These are phyloP conservation scores for Alternaria novae-zelandiae DNA, from an alignment of 2,329 filamentous ascomycete genomes.

Conservation along the genomic window DNA sequence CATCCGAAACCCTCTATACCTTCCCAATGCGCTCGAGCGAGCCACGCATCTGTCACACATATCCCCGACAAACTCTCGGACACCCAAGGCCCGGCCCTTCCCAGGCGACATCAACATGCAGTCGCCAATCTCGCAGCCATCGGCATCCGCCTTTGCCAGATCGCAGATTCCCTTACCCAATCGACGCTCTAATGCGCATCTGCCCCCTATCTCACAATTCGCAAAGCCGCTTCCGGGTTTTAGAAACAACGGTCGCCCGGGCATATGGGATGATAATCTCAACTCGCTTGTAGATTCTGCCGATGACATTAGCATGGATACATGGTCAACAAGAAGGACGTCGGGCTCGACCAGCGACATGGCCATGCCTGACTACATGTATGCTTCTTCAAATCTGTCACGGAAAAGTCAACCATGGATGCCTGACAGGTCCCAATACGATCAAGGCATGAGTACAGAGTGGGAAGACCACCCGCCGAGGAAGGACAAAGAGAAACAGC, in stretches of 20 bases:
- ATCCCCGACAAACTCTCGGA: not conserved
- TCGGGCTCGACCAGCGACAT: constrained; percentile 21
- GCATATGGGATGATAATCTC: constrained; percentile 24
- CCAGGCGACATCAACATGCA: constrained; percentile 8
- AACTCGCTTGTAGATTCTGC: constrained; percentile 13
- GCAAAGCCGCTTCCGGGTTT: constrained; percentile 11
- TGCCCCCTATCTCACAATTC: constrained; percentile 24
- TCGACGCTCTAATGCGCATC: constrained; percentile 23
- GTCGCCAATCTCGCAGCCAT: constrained; percentile 17
- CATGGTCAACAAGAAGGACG: constrained; percentile 26
- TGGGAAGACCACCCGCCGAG: constrained; percentile 9
- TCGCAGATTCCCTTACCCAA: constrained; percentile 22
- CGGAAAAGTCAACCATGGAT: constrained; percentile 18
- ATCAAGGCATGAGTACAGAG: not conserved
- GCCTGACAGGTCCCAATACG: not conserved
- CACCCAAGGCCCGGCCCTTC: not conserved
- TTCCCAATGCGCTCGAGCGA: constrained; percentile 16
- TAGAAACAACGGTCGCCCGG: constrained; percentile 1
- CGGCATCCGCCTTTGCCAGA: constrained; percentile 12
- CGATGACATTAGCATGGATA: constrained; percentile 28
- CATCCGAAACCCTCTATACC: constrained; percentile 51
- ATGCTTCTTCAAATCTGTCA: constrained; percentile 12
- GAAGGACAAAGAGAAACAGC: constrained; percentile 20
- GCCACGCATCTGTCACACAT: not conserved
- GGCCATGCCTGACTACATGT: constrained; percentile 25